Evolutionary conservation across 1,284 basidiomycete genomes (phyloP).

Genomic region (Chalciporus sp.): DNA sequence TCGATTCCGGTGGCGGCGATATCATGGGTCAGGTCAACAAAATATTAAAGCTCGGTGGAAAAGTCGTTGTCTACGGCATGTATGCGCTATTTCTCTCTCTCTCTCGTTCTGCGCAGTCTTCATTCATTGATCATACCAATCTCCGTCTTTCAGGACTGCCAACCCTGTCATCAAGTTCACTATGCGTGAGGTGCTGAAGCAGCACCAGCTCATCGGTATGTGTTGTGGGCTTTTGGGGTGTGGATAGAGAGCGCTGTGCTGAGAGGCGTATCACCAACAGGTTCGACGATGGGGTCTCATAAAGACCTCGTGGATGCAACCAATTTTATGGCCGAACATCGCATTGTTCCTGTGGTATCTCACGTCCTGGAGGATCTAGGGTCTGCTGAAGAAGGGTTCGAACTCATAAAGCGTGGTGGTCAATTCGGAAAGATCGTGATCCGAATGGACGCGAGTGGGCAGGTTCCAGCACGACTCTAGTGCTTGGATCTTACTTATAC

Average conservation of each 20-base stretch:
- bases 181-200: constrained; percentile 81
- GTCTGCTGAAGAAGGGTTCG: constrained; percentile 70
- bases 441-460: constrained; percentile 32
- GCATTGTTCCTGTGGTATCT: constrained; percentile 76
- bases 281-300: constrained; percentile 85
- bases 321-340: constrained; percentile 66
- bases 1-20: constrained; percentile 83
- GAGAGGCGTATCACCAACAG: constrained; percentile 38
- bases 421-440: constrained; percentile 83
- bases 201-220: constrained; percentile 74
- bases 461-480: constrained; percentile 32
- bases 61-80: constrained; percentile 80
- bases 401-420: constrained; percentile 58
- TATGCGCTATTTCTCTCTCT: constrained; percentile 39
- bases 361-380: constrained; percentile 73
- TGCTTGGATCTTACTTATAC: background rate
- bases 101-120: background rate
- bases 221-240: constrained; percentile 10
- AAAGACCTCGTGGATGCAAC: constrained; percentile 76
- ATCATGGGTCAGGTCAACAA: constrained; percentile 62
- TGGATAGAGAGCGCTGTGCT: constrained; percentile 6
- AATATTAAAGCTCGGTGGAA: constrained; percentile 70
- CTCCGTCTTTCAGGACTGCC: constrained; percentile 59
- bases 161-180: constrained; percentile 65
- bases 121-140: constrained; percentile 12